A percentile compares a stretch with the other conserved stretches of the same genome.
These are phyloP conservation scores for Eragrostis tef DNA, from an alignment of 202 grass and related monocot species.

Conservation along the genomic window DNA sequence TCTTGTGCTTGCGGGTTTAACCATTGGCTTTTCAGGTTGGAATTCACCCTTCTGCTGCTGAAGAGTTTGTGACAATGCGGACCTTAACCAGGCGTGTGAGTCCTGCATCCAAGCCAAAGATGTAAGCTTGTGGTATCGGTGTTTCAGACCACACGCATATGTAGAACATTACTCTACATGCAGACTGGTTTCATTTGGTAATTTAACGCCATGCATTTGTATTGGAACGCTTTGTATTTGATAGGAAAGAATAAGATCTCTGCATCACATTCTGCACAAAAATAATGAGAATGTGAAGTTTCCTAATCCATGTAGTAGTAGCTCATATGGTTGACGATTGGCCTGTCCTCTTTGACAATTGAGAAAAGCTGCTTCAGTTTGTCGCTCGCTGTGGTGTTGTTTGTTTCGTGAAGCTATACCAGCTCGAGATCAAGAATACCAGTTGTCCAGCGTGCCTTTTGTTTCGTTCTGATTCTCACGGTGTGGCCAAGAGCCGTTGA, in stretches of 20 bases:
- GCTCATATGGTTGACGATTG: too few species aligned
- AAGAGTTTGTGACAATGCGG: conserved; percentile 95
- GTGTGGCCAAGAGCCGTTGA: too few species aligned
- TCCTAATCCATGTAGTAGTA: too few species aligned
- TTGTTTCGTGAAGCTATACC: too few species aligned
- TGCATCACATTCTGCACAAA: neutral
- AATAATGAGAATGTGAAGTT: neutral
- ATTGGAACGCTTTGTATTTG: neutral
- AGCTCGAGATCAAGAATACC: too few species aligned
- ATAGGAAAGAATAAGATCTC: conserved; percentile 40
- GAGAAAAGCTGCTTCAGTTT: too few species aligned
- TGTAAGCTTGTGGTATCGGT: neutral
- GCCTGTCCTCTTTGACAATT: too few species aligned
- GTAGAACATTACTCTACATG: neutral
- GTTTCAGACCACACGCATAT: neutral
- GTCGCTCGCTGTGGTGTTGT: too few species aligned
- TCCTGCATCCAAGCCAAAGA: conserved; percentile 63
- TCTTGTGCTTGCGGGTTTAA: conserved; percentile 12
- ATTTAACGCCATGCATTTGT: conserved; percentile 16
- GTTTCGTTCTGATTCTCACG: too few species aligned
- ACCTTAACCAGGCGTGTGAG: conserved; percentile 67
- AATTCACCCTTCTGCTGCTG: conserved; percentile 88
- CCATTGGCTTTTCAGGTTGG: conserved; percentile 68
- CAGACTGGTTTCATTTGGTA: neutral
- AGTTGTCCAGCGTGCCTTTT: too few species aligned